Evolutionary conservation across 1,284 basidiomycete species (phyloP), one percentile per base, ranked within the genome.

Genomic region (Ganoderma leucocontextum): DNA sequence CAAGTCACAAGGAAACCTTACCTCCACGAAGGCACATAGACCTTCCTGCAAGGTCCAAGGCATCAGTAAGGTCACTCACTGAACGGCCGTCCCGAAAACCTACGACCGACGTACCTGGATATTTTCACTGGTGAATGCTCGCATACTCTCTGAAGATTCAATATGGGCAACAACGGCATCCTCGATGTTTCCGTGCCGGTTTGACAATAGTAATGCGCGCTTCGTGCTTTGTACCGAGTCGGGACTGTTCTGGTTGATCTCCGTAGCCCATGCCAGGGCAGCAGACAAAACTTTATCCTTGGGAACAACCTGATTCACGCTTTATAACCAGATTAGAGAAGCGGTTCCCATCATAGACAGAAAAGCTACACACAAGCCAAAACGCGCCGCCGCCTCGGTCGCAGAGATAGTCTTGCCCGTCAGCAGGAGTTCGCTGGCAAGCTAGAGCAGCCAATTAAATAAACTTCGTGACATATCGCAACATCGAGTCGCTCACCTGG

Each of bases 211-310:
- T 17, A 95, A 80, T 0, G 85, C 91, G 22, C 86, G 83, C 78
- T 96, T 96, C 10, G 93, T 92, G 61, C 89, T 86, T 72, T 92
- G 90, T 1, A 96, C 90, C 0, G 94, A 86, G 77, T 96, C 94
- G 0, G 95, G 95, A 4, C 93, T 95, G 75, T 93, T 93, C 22
- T 79, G 76, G 19, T 81, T 82, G 70, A 96, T 89, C 66, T 87
- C 81, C 53, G 83, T 79, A 0, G 95, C 94, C 64, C 90, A 80
- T 4, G 83, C 81, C 39, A 96, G 78, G 0, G 95, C 94, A 13
- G 88, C 85, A 9, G 85, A 73, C 10, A 95, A 75, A 1, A 94
- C 85, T 35, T 88, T 77, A 8, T 85, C 73, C 76, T 79, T 77
- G 12, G 88, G 86, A 1, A 93, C 91, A 9, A 95, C 86, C 62